Base-by-base conservation (phyloP, 805 yeast genomes). In the Candida tammaniensis region DNA sequence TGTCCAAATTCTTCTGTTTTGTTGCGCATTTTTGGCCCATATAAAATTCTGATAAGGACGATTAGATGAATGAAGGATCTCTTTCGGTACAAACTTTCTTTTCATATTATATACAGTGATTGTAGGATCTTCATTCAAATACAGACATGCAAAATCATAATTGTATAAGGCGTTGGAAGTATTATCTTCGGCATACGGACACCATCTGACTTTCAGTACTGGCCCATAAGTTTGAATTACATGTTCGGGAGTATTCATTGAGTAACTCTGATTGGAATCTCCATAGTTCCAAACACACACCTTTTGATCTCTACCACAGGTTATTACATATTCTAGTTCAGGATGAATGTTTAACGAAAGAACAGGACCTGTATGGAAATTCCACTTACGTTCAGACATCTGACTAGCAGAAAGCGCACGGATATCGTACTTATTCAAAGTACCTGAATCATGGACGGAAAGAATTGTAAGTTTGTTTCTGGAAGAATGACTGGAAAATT, bases 361-460 rank as follows among this genome's bases (percentile, higher is more conserved):
- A 0, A 95, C 98, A 2, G 96, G 95, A 0, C 95, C 95, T 2
- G 87, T 76, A 54, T 91, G 98, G 3, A 96, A 94, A 48, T 82
- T 85, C 54, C 93, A 72, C 39, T 81, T 78, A 33, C 80, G 67
- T 48, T 91, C 97, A 4, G 91, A 80, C 23, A 74, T 72, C 23
- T 30, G 41, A 24, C 17, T 19, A 7, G 34, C 29, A 11, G 44
- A 42, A 2, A 49, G 32, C 4, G 52, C 29, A 37, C 98, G 70
- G n/a, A 86, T 49, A 59, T 93, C 98, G 78, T 86, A 89, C 46
- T 82, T 78, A 47, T 84, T 78, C n/a, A 91, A 70, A 3, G 85
- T 76, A 11, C 98, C 98, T 2, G 86, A 78, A 55, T 93, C 98
- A 57, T 85, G 91, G 6, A 86, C 87, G 1, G 89, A 79, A 2